Evolutionary conservation across 345 rosid species (phyloP).

Genomic region (Acer campestre): DNA sequence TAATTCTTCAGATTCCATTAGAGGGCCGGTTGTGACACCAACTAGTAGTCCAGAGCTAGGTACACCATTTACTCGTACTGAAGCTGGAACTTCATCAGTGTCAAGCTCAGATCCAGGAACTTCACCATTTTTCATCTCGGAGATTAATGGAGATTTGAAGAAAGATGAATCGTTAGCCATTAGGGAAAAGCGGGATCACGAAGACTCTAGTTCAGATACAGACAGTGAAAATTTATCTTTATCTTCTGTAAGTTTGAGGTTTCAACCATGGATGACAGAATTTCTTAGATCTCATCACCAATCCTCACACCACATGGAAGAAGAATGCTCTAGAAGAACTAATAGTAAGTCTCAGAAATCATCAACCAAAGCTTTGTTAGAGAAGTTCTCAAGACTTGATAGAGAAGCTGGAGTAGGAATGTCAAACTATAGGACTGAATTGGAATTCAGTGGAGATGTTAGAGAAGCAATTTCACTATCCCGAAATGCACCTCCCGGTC

Average conservation of each 20-base stretch:
- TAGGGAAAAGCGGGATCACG: slow-evolving; percentile 54
- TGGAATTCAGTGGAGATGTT: slow-evolving; percentile 71
- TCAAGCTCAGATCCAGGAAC: slow-evolving; percentile 96
- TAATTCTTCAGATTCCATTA: slow-evolving; percentile 48
- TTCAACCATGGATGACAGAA: slow-evolving; percentile 86
- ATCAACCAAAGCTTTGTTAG: slow-evolving; percentile 55
- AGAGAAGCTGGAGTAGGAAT: slow-evolving; percentile 55
- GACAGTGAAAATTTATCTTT: slow-evolving; percentile 76
- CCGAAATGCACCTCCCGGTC: slow-evolving; percentile 82
- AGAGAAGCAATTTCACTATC: slow-evolving; percentile 89
- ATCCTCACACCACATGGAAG: slow-evolving; percentile 49
- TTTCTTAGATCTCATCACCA: slow-evolving; percentile 53
- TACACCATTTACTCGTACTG: slow-evolving; percentile 94
- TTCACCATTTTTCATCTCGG: slow-evolving; percentile 74
- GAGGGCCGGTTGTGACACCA: slow-evolving; percentile 85
- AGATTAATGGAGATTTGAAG: slow-evolving; percentile 61
- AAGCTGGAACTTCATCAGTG: slow-evolving; percentile 92
- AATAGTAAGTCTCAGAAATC: slow-evolving; percentile 45
- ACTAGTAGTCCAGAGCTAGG: slow-evolving; percentile 95
- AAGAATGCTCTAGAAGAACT: slow-evolving; percentile 54
- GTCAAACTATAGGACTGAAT: slow-evolving; percentile 52
- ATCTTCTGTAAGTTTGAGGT: slow-evolving; percentile 80
- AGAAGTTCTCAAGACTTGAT: slow-evolving; percentile 68
- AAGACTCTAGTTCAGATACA: slow-evolving; percentile 77
- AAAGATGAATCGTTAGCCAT: slow-evolving; percentile 59